Evolutionary conservation across 2,329 filamentous ascomycete species (phyloP), one percentile per base, ranked within the genome.

Genomic region (Talaromyces atroroseus): DNA sequence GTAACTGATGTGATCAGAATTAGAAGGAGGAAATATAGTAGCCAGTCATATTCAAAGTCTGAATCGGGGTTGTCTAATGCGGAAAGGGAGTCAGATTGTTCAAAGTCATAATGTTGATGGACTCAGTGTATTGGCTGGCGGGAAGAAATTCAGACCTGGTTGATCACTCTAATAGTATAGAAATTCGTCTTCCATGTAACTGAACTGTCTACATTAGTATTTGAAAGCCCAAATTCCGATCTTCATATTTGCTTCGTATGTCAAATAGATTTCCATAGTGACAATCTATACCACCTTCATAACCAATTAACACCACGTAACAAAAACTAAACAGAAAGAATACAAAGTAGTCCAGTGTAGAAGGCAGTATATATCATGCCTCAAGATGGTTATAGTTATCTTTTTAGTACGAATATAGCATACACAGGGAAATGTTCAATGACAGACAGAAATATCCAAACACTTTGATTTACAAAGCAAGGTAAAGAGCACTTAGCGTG

Each of bases 401-500:
- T 46, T 20, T 36, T 26, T 38, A 21, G 21, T 34, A 32, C n/a
- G 21, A 36, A 54, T 29, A 34, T 34, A 47, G 63, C 50, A 50
- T n/a, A 34, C 11, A 53, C 34, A 49, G 49, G 42, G 64, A 65
- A 65, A 64, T 61, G 63, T 59, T 61, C 60, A 62, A 67, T 64
- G 70, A 69, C 65, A 65, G 61, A 63, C 63, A 62, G 3, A 24
- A 29, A 24, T 20, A 29, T 38, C 12, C 10, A 29, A 56, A 67
- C 60, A 66, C 59, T 63, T 64, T 72, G 66, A 75, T 57, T 74
- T 44, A 56, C 56, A 80, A 70, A 61, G 78, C 78, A 70, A 82
- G 68, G 54, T 65, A 70, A 59, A 78, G 60, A 52, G 81, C 76
- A 65, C 75, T 77, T 49, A 77, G 71, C 48, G 78, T 72, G 59